Base-by-base conservation (phyloP, 352 stramenopile genomes). In the Phytophthora cactorum region DNA sequence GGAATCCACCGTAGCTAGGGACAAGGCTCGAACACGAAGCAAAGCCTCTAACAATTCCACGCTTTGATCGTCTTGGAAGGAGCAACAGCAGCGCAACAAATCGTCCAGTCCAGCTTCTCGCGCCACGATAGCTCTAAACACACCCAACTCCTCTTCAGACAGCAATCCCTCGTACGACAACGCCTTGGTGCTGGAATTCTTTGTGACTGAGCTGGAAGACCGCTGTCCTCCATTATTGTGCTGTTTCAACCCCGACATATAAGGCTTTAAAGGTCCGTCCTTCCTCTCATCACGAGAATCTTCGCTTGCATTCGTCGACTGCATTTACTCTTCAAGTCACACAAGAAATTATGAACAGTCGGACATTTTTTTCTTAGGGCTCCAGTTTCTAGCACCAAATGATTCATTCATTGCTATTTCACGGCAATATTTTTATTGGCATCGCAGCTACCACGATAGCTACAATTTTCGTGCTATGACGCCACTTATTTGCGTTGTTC, bases 71-170 rank as follows among this genome's bases (percentile, higher is more conserved):
- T 76, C 52, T 29, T 88, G 66, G n/a, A 94, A 88, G 4, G 52
- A 55, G 31, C 72, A 88, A 58, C 81, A 90, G 29, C 63, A 74
- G 14, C 63, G 51, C 9, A 94, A 59, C 22, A 92, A 38, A 17
- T 75, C 47, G 45, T 94, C 82, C 12, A 92, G 50, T 12, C 73
- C 79, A 12, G 77, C 62, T 64, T 94, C 86, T 38, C 86, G 68
- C 8, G 75, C 75, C 14, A 94, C 75, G 58, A 94, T 91, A 12
- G 82, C 70, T 56, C 68, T 73, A 34, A 94, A 52, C n/a, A 91
- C 81, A 2, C 63, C 55, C n/a, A 94, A 60, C 52, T 92, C 86
- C 58, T 92, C 84, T 12, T 79, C 62, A 17, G 82, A 81, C 36
- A 92, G 68, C 36, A 82, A 58, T 2, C 76, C 70, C 61, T 92